Percentiles rank a stretch among this genome's conserved stretches.
Evolutionary conservation across 2,329 filamentous ascomycete genomes (phyloP).

Genomic region (Gyromitra esculenta): DNA sequence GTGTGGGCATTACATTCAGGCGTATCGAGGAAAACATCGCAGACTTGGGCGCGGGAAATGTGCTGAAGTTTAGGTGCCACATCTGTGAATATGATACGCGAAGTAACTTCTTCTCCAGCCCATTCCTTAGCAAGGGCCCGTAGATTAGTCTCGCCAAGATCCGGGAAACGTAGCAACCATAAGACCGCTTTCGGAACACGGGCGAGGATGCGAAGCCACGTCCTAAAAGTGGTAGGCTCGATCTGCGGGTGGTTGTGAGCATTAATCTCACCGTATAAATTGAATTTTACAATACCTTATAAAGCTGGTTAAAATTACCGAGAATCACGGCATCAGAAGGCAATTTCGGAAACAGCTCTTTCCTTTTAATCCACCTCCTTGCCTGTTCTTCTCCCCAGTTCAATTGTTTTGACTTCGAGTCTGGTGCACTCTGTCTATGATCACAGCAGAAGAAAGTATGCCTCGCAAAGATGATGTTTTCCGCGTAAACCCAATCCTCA

Average conservation of each 20-base stretch:
- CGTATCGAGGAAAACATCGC: constrained; percentile 95
- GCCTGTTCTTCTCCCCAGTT: constrained; percentile 86
- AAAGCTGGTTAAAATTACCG: constrained; percentile 98
- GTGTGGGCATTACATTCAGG: constrained; percentile 99
- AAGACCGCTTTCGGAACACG: constrained; percentile 86
- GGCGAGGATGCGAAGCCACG: constrained; percentile 90
- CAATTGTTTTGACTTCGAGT: constrained; percentile 72
- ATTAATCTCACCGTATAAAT: background rate
- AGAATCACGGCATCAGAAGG: constrained; percentile 87
- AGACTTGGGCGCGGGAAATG: constrained; percentile 88
- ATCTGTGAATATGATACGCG: constrained; percentile 91
- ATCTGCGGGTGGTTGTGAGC: constrained; percentile 70
- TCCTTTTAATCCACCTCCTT: constrained; percentile 90
- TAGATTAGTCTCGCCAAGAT: constrained; percentile 87
- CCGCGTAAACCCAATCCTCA: constrained; percentile 88
- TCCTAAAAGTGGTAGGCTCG: constrained; percentile 93
- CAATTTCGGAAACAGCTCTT: constrained; percentile 85
- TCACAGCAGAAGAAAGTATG: constrained; percentile 99
- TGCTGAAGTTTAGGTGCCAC: constrained; percentile 95
- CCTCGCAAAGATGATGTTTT: constrained; percentile 93
- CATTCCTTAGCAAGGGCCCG: constrained; percentile 80
- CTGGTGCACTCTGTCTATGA: constrained; percentile 86
- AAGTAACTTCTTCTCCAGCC: constrained; percentile 85
- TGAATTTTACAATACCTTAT: constrained; percentile 76
- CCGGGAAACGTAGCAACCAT: constrained; percentile 96